Evolutionary conservation across 2,329 filamentous ascomycete genomes (phyloP).

Genomic region (Fusarium virguliforme): DNA sequence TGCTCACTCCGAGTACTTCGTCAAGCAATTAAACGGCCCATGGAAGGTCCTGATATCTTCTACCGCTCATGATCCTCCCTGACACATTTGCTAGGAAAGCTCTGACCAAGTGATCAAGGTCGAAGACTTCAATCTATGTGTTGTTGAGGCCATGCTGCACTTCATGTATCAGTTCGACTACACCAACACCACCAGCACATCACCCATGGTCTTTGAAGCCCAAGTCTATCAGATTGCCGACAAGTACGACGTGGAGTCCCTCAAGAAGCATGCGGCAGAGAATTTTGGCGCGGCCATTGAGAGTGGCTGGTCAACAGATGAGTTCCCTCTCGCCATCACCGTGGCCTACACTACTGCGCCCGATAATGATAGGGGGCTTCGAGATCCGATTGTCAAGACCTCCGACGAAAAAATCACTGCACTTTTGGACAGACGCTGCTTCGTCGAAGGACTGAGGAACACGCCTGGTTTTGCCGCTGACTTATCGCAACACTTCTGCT

Average conservation of each 20-base stretch:
- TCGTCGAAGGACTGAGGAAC: not conserved
- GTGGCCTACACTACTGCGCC: conserved; percentile 3
- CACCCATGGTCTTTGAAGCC: conserved; percentile 24
- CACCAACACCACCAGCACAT: not conserved
- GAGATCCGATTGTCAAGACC: conserved; percentile 5
- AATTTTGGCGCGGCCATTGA: conserved; percentile 2
- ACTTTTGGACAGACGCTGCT: not conserved
- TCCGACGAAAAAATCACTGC: not conserved
- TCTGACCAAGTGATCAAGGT: conserved; percentile 9
- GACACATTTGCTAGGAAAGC: conserved; percentile 10
- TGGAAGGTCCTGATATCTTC: conserved; percentile 10
- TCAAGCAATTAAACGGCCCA: not conserved
- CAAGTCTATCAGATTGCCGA: conserved; percentile 26
- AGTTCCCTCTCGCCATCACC: conserved; percentile 3
- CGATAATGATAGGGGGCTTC: conserved; percentile 16
- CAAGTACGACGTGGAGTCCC: conserved; percentile 11
- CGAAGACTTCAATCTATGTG: conserved; percentile 3
- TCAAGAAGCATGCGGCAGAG: not conserved
- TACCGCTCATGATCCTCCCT: not conserved
- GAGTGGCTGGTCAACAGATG: conserved; percentile 1
- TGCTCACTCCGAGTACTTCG: conserved; percentile 13
- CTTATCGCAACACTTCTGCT: not conserved
- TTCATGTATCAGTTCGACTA: conserved; percentile 31
- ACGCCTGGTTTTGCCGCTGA: conserved; percentile 17
- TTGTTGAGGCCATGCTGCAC: conserved; percentile 23